These are phyloP conservation scores for Novymonas esmeraldas DNA, from an alignment of 208 protist genomes.

Conservation along the genomic window DNA sequence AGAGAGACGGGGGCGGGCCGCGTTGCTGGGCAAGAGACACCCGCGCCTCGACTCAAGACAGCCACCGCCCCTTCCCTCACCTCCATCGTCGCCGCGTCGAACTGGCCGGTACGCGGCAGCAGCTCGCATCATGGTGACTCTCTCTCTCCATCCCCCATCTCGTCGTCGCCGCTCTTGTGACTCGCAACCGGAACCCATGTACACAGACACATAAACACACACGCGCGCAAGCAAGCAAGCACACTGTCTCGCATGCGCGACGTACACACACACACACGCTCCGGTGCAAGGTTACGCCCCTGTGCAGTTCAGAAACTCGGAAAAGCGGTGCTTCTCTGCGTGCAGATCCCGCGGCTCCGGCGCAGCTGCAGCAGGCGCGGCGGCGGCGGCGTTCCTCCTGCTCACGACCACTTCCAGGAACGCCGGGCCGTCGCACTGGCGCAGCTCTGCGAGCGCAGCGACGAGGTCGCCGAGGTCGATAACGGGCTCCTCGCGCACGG, in stretches of 20 bases:
- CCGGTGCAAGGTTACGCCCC: not conserved
- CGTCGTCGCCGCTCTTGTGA: not conserved
- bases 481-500: conserved; percentile 58
- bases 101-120: too few species aligned
- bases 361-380: not conserved
- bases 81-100: too few species aligned
- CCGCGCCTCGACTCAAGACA: too few species aligned
- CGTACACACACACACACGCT: not conserved
- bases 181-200: too few species aligned
- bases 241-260: too few species aligned
- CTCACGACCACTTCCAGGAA: conserved; percentile 84
- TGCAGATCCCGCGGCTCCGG: conserved; percentile 14
- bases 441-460: conserved; percentile 54
- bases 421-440: conserved; percentile 60
- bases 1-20: too few species aligned
- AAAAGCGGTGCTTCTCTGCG: conserved; percentile 22
- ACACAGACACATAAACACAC: too few species aligned
- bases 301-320: conserved; percentile 21
- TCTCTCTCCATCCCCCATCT: not conserved
- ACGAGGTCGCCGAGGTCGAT: conserved; percentile 68
- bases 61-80: too few species aligned
- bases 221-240: too few species aligned
- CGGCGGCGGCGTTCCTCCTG: conserved; percentile 24
- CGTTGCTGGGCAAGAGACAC: too few species aligned
- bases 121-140: not conserved